phyloP scores from a whole-genome alignment of 179 eudicot species.

The Pouteria campechiana region DNA sequence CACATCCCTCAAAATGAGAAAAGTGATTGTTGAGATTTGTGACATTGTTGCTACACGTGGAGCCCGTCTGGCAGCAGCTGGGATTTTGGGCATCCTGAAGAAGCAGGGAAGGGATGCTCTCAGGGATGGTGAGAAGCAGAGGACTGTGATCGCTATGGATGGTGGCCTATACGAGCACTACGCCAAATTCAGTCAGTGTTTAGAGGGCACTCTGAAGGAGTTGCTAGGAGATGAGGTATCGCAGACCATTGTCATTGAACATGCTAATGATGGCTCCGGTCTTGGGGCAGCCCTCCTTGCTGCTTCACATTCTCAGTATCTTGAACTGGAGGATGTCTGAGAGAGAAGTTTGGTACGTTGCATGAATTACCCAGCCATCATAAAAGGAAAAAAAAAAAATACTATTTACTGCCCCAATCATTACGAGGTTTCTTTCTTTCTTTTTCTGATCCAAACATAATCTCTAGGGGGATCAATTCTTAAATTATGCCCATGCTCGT shows the following conservation, averaged over 20 bases:
- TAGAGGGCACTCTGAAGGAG: constrained; percentile 62
- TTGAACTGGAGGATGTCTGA: constrained; percentile 22
- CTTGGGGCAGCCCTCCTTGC: constrained; percentile 87
- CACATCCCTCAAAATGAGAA: constrained; percentile 67
- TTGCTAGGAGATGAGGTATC: constrained; percentile 60
- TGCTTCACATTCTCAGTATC: constrained; percentile 82
- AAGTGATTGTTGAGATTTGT: constrained; percentile 54
- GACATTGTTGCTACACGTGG: constrained; percentile 74
- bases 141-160: constrained; percentile 68
- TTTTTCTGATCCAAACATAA: too few relatives aligned
- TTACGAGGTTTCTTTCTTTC: too few relatives aligned
- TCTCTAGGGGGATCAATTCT: too few relatives aligned
- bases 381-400: not conserved
- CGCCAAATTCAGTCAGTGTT: constrained; percentile 52
- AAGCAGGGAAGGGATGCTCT: constrained; percentile 61
- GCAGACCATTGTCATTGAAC: constrained; percentile 41
- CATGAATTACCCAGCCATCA: constrained; percentile 1
- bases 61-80: constrained; percentile 89
- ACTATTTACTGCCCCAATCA: too few relatives aligned
- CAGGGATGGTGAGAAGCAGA: constrained; percentile 46
- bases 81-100: constrained; percentile 71
- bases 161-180: constrained; percentile 93
- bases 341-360: too few relatives aligned
- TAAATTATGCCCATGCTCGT: too few relatives aligned
- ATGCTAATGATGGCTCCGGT: constrained; percentile 80